These are phyloP conservation scores for Pseudozyma pruni DNA, from an alignment of 1,284 basidiomycete genomes.

Conservation along the genomic window DNA sequence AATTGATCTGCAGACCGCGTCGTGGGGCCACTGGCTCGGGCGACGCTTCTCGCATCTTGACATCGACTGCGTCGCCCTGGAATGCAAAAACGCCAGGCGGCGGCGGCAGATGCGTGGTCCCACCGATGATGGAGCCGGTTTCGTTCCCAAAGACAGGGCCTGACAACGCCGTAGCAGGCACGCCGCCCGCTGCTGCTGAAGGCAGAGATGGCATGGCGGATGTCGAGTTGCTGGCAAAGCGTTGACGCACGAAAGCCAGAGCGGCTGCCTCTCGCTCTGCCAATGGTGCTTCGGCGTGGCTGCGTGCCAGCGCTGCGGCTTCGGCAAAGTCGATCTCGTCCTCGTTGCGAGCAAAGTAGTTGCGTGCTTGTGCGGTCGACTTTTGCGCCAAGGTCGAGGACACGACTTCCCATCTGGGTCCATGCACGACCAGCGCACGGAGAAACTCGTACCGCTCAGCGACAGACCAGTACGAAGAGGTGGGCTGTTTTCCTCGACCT, in stretches of 20 bases:
- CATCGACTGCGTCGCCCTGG: constrained; percentile 12
- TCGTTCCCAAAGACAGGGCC: constrained; percentile 4
- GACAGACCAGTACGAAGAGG: constrained; percentile 72
- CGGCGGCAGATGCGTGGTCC: constrained; percentile 28
- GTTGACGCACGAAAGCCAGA: constrained; percentile 38
- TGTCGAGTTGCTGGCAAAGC: constrained; percentile 26
- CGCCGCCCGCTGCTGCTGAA: constrained; percentile 2
- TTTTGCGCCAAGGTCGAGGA: constrained; percentile 80
- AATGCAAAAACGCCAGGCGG: constrained; percentile 25
- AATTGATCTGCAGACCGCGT: constrained; percentile 58
- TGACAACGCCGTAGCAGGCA: background rate
- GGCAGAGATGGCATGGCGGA: constrained; percentile 1
- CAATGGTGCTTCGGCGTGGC: constrained; percentile 45
- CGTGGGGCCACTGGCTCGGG: constrained; percentile 28
- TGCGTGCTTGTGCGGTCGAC: constrained; percentile 80
- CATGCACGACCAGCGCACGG: constrained; percentile 76
- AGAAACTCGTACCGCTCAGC: constrained; percentile 74
- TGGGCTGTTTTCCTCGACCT: constrained; percentile 55
- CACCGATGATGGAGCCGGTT: background rate
- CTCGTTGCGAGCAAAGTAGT: constrained; percentile 72
- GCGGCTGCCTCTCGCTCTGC: constrained; percentile 46
- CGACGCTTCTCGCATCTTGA: constrained; percentile 31
- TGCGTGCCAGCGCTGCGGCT: constrained; percentile 53
- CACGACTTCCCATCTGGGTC: constrained; percentile 80
- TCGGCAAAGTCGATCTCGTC: constrained; percentile 61